Evolutionary conservation across 106 monocot genomes (phyloP), one percentile per base, ranked within the genome.

Genomic region (Apostasia ramifera): DNA sequence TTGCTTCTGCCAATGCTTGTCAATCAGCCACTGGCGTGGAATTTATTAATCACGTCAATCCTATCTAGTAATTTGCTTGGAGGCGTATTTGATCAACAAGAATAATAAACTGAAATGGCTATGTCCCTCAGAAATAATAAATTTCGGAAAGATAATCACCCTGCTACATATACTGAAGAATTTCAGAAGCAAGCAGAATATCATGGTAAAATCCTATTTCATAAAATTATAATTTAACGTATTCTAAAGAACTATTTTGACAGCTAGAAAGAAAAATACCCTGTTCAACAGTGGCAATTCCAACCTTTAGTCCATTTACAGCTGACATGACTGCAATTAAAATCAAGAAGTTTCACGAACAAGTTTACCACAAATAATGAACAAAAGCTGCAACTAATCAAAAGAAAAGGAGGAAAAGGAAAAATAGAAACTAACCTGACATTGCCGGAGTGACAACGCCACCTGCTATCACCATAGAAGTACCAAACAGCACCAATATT

Each of bases 401-500:
- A 70, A 10, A 59, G 40, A 40, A 39, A 12, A 10, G 61, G 63
- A 39, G 15, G 40, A 53, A 47, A 39, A 59, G 59, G 55, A 63
- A 77, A 41, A 57, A 63, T 48, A 57, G 44, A 38, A 66, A 14
- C n/a, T 14, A 69, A 98, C 97, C 92, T 82, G 92, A 98, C 92
- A 98, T 92, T 54, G 97, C 89, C 47, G 97, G 92, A 5, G 97
- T 92, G 47, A 93, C 77, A 74, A 98, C 89, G 66, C 97, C 92
- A 75, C 87, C 92, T 41, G 84, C 92, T 59, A 98, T 89, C 64
- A 92, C 84, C 97, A 98, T 92, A n/a, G 92, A 84, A 74, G 90
- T 92, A 52, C 97, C 97, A 69, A 98, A 81, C 37, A 98, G 81
- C 48, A 92, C 97, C 59, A 98, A 72, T 46, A 92, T 66, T 41